Evolutionary conservation across 768 basidiomycete genomes (phyloP).

Genomic region (Punctularia strigosozonata): DNA sequence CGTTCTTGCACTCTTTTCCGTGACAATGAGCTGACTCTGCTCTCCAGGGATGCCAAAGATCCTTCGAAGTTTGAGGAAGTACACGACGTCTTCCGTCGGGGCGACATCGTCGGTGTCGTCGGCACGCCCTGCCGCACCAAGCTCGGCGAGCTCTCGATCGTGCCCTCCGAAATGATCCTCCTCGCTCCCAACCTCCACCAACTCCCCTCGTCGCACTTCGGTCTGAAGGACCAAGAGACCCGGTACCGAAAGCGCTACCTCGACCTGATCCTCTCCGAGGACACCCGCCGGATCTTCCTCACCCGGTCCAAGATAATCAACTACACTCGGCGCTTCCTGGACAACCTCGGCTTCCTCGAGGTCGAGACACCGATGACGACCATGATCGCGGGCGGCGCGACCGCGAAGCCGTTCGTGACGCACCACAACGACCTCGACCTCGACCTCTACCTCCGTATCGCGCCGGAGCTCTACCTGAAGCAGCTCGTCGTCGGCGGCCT

Average conservation of each 20-base stretch:
- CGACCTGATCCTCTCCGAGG: conserved; percentile 90
- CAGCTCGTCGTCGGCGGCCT: conserved; percentile 93
- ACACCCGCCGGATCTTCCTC: conserved; percentile 83
- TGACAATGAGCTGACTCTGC: background rate
- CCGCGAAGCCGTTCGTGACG: conserved; percentile 96
- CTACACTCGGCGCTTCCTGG: conserved; percentile 86
- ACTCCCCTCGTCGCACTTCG: conserved; percentile 84
- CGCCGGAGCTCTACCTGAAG: conserved; percentile 97
- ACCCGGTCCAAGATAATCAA: conserved; percentile 84
- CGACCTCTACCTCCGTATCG: conserved; percentile 93
- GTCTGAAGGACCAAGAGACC: conserved; percentile 94
- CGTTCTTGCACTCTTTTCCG: background rate
- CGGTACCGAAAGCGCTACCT: conserved; percentile 98
- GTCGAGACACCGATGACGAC: conserved; percentile 99
- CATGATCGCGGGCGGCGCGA: conserved; percentile 92
- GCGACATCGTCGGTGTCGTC: conserved; percentile 90
- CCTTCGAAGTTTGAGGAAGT: conserved; percentile 52
- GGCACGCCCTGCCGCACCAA: conserved; percentile 87
- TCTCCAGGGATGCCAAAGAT: conserved; percentile 47
- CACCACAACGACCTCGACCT: conserved; percentile 98
- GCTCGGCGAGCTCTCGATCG: conserved; percentile 90
- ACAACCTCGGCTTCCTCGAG: conserved; percentile 89
- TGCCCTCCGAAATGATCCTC: conserved; percentile 68
- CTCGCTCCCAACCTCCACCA: conserved; percentile 96
- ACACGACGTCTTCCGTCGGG: conserved; percentile 85